A percentile compares a stretch with the other conserved stretches of the same genome.
Evolutionary conservation across 106 monocot species (phyloP).

Genomic region (Amphibolis antarctica): DNA sequence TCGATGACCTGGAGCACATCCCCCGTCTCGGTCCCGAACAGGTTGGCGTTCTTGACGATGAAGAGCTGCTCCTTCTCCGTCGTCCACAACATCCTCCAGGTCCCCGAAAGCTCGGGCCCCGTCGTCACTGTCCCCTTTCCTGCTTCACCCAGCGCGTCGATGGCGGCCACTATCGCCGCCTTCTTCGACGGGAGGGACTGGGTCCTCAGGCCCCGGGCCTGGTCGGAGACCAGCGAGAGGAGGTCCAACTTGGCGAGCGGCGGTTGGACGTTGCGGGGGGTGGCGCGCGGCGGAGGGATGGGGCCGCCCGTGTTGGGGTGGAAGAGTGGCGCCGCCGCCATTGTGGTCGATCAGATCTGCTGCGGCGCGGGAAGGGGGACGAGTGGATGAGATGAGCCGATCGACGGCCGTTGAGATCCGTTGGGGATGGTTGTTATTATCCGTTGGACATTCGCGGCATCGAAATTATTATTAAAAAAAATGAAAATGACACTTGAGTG

Average conservation of each 20-base stretch:
- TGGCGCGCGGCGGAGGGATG: background rate
- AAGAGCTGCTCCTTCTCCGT: constrained; percentile 99
- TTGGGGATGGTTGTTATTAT: no score
- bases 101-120: constrained; percentile 44
- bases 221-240: constrained; percentile 63
- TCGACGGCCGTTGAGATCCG: no score
- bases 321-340: constrained; percentile 4
- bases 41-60: constrained; percentile 53
- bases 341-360: no score
- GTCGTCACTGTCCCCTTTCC: constrained; percentile 43
- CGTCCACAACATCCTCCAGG: constrained; percentile 96
- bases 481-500: no score
- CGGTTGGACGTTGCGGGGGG: constrained; percentile 10
- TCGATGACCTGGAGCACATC: constrained; percentile 95
- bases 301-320: constrained; percentile 9
- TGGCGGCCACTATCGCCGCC: constrained; percentile 45
- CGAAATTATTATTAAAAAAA: no score
- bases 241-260: constrained; percentile 44
- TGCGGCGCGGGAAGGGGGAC: no score
- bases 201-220: constrained; percentile 57
- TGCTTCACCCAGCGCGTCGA: constrained; percentile 41
- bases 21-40: constrained; percentile 68
- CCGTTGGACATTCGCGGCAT: no score
- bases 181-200: constrained; percentile 37
- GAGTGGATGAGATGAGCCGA: no score